Conservation (phyloP, 2,329 filamentous ascomycete genomes). For the Fusarium incarnatum region DNA sequence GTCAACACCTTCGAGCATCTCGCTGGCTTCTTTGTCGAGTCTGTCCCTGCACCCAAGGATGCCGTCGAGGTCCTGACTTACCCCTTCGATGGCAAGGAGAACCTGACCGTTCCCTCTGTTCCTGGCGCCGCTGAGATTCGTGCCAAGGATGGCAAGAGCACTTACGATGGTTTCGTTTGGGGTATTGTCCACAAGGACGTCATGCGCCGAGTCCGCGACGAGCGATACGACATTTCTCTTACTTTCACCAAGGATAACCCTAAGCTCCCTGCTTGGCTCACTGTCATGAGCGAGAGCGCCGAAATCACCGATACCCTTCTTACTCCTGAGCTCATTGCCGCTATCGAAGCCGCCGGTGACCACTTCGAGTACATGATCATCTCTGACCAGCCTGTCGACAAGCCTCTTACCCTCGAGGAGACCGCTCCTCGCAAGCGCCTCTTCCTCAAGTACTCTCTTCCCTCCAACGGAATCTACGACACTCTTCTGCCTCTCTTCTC, state of each 20-base stretch:
- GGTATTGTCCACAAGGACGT: constrained; percentile 93
- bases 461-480: constrained; percentile 71
- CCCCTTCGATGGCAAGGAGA: constrained; percentile 92
- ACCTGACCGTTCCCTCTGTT: constrained; percentile 75
- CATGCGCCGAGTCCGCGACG: constrained; percentile 90
- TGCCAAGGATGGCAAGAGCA: constrained; percentile 70
- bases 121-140: constrained; percentile 68
- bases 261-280: constrained; percentile 90
- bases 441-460: constrained; percentile 79
- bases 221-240: constrained; percentile 93
- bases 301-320: constrained; percentile 91
- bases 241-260: constrained; percentile 92
- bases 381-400: constrained; percentile 88
- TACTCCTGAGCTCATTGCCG: constrained; percentile 86
- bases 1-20: constrained; percentile 70
- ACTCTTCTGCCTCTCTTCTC: constrained; percentile 79
- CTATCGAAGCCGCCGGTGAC: constrained; percentile 81
- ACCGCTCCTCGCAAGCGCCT: constrained; percentile 87
- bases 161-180: constrained; percentile 93
- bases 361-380: constrained; percentile 86
- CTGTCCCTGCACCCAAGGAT: constrained; percentile 76
- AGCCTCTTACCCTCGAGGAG: constrained; percentile 87
- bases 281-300: constrained; percentile 96
- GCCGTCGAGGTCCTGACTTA: constrained; percentile 81
- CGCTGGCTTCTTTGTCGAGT: constrained; percentile 84